phyloP scores from a whole-genome alignment of 140 eudicot genomes.

The Cichorium intybus region DNA sequence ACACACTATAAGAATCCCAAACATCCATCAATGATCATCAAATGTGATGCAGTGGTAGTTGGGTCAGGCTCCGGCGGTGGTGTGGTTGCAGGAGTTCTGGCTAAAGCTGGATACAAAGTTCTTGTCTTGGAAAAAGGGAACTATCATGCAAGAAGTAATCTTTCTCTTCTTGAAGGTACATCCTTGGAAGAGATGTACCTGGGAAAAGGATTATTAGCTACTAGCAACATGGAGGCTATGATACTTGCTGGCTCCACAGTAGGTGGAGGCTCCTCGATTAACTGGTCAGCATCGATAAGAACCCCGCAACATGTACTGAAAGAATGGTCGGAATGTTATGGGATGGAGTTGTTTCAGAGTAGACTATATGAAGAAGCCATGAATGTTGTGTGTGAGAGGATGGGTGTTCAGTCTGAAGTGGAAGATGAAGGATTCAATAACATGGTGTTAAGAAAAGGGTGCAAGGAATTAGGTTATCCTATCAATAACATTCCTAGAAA shows the following conservation, averaged over 20 bases:
- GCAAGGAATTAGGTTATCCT: constrained; percentile 55
- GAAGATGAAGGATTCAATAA: constrained; percentile 62
- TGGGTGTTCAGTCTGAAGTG: constrained; percentile 62
- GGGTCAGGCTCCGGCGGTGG: constrained; percentile 91
- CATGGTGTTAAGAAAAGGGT: constrained; percentile 65
- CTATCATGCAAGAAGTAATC: constrained; percentile 50
- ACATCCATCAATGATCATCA: constrained; percentile 36
- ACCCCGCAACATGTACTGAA: constrained; percentile 57
- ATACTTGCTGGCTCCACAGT: constrained; percentile 68
- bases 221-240: constrained; percentile 47
- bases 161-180: constrained; percentile 70
- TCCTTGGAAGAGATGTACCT: constrained; percentile 74
- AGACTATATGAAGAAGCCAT: constrained; percentile 45
- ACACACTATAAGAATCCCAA: not conserved
- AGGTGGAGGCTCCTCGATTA: constrained; percentile 76
- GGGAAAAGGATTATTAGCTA: constrained; percentile 53
- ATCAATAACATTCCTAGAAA: constrained; percentile 53
- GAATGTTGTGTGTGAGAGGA: constrained; percentile 54
- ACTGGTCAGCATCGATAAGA: constrained; percentile 75
- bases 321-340: constrained; percentile 51
- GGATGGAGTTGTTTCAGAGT: constrained; percentile 50
- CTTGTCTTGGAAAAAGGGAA: constrained; percentile 69
- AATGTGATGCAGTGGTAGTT: constrained; percentile 70
- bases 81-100: constrained; percentile 64
- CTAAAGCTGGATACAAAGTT: constrained; percentile 68